Evolutionary conservation across 2,329 filamentous ascomycete species (phyloP).

Genomic region (Fusarium nanum): DNA sequence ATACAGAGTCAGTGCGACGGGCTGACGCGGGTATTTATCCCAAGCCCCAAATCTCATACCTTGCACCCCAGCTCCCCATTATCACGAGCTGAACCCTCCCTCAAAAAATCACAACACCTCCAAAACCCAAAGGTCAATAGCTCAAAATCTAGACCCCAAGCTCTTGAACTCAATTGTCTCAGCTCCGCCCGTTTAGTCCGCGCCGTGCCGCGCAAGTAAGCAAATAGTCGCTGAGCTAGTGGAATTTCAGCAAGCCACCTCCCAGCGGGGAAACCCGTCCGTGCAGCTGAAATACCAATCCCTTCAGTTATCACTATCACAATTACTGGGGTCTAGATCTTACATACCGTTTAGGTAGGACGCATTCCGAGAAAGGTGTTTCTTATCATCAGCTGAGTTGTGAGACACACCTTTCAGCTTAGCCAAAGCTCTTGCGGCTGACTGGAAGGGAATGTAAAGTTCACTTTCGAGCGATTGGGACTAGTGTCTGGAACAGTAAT

Average conservation of each 20-base stretch:
- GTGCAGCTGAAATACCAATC: not conserved
- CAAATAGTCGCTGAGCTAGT: conserved; percentile 6
- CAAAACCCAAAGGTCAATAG: not conserved
- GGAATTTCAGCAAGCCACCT: conserved; percentile 17
- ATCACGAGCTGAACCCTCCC: not conserved
- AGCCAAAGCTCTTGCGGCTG: not conserved
- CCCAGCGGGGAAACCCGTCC: not conserved
- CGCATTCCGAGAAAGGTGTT: not conserved
- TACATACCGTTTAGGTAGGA: not conserved
- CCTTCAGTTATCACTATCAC: not conserved
- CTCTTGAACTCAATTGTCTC: not conserved
- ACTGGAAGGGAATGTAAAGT: not conserved
- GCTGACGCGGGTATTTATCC: not conserved
- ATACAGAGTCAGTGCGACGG: not conserved
- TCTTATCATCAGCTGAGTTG: not conserved
- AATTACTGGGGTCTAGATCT: not conserved
- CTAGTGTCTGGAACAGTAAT: not conserved
- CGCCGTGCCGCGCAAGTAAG: conserved; percentile 2
- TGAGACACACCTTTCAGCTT: not conserved
- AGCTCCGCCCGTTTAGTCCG: not conserved
- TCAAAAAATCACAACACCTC: not conserved
- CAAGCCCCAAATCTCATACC: not conserved
- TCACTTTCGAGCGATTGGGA: fast-evolving
- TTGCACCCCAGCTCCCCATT: too few species aligned
- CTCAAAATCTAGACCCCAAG: not conserved